Evolutionary conservation across 2,329 filamentous ascomycete species (phyloP).

Genomic region (Sporothrix luriei): DNA sequence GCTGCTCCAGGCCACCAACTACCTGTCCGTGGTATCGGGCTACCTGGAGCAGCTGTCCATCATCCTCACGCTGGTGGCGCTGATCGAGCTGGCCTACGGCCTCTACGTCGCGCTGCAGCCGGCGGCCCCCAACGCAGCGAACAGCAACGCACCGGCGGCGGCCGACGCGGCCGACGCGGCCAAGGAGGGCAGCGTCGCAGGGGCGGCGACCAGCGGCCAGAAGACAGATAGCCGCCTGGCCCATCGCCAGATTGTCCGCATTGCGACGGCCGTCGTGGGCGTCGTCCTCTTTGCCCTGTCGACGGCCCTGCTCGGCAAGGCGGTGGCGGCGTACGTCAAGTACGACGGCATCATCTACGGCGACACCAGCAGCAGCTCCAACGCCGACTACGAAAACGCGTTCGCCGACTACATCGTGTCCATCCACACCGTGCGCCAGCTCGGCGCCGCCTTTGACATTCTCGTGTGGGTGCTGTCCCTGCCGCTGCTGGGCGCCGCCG

Average conservation of each 20-base stretch:
- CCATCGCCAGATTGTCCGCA: slow-evolving; percentile 27
- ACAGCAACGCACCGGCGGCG: slow-evolving; percentile 32
- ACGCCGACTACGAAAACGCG: background rate
- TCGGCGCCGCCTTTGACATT: slow-evolving; percentile 16
- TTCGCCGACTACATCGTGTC: background rate
- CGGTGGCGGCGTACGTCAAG: background rate
- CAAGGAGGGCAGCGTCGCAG: background rate
- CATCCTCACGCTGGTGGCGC: slow-evolving; percentile 36
- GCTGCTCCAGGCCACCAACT: slow-evolving; percentile 1
- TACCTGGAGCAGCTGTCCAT: slow-evolving; percentile 34
- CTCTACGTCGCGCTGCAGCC: slow-evolving; percentile 35
- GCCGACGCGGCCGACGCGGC: background rate
- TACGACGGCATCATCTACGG: background rate
- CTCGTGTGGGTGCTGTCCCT: slow-evolving; percentile 4
- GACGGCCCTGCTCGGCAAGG: slow-evolving; percentile 26
- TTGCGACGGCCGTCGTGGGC: slow-evolving; percentile 25
- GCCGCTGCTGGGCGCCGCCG: background rate
- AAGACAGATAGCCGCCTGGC: background rate
- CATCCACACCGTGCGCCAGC: background rate
- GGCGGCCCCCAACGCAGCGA: background rate
- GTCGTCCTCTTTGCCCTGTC: slow-evolving; percentile 33
- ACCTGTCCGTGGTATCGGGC: background rate
- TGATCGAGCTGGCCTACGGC: slow-evolving; percentile 38
- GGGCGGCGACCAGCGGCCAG: background rate
- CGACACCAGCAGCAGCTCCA: too few species aligned